These are phyloP conservation scores for Talaromyces islandicus DNA, from an alignment of 2,329 filamentous ascomycete genomes.

Conservation along the genomic window DNA sequence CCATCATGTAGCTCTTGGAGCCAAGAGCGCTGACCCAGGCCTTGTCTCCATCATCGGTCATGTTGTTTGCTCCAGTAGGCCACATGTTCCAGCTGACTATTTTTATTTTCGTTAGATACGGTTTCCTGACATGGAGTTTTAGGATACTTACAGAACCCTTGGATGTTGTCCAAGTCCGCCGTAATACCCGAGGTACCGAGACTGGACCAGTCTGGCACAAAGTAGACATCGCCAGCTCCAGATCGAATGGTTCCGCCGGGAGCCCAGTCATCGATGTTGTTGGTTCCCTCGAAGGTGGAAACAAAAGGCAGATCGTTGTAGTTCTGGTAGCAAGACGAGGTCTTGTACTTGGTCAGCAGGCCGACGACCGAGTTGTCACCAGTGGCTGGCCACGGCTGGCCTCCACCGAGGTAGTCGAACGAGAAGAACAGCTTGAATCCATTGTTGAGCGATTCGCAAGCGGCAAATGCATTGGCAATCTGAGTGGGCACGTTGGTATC, in stretches of 20 bases:
- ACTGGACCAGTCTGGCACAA: conserved; percentile 44
- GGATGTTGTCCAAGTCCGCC: conserved; percentile 23
- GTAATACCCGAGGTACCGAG: conserved; percentile 23
- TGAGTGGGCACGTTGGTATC: conserved; percentile 15
- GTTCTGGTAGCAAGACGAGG: conserved; percentile 22
- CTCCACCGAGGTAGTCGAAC: conserved; percentile 31
- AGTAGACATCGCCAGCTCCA: conserved; percentile 30
- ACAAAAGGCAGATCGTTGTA: conserved; percentile 24
- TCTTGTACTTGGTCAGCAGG: conserved; percentile 17
- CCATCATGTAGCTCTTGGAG: conserved; percentile 46
- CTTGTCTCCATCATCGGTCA: conserved; percentile 31
- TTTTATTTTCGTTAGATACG: neutral
- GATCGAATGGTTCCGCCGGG: conserved; percentile 7
- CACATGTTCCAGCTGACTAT: conserved; percentile 40
- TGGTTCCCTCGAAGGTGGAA: conserved; percentile 42
- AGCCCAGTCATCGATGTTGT: conserved; percentile 38
- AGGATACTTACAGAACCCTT: conserved; percentile 20
- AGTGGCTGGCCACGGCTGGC: conserved; percentile 22
- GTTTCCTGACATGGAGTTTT: neutral
- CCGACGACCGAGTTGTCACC: conserved; percentile 20
- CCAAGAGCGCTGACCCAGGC: conserved; percentile 32
- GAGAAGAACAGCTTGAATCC: conserved; percentile 32
- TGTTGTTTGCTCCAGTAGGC: conserved; percentile 32
- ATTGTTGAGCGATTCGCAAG: conserved; percentile 17
- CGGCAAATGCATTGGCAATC: conserved; percentile 21